Evolutionary conservation across 805 yeast species (phyloP).

Genomic region (Groenewaldozyma salmanticensis): DNA sequence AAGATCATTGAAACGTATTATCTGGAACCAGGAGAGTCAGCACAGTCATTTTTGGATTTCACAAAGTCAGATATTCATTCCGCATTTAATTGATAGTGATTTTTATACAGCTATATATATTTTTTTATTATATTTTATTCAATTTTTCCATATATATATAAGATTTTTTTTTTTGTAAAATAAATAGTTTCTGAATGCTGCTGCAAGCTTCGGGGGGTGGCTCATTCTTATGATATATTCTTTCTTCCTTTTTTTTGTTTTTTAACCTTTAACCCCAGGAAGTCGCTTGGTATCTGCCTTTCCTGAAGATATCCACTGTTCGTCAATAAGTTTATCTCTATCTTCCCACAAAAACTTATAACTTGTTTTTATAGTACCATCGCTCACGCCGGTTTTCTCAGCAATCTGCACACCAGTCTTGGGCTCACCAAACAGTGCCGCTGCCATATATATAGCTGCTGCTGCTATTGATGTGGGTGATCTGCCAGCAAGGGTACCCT

Average conservation of each 20-base stretch:
- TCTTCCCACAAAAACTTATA: conserved; percentile 75
- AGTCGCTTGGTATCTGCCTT: conserved; percentile 44
- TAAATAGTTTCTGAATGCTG: no score
- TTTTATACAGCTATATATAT: neutral
- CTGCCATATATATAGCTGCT: conserved; percentile 90
- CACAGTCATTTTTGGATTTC: conserved; percentile 42
- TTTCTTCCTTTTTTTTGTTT: neutral
- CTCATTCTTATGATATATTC: neutral
- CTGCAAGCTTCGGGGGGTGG: no score
- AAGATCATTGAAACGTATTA: conserved; percentile 48
- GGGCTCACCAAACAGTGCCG: conserved; percentile 73
- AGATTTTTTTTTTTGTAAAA: neutral
- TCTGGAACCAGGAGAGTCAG: conserved; percentile 25
- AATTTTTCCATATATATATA: neutral
- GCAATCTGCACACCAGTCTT: conserved; percentile 73
- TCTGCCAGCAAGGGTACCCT: conserved; percentile 91
- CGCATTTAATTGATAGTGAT: conserved; percentile 31
- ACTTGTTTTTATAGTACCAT: conserved; percentile 91
- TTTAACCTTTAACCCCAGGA: conserved; percentile 22
- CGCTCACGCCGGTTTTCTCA: conserved; percentile 91
- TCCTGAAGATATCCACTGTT: conserved; percentile 63
- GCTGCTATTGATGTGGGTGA: conserved; percentile 98
- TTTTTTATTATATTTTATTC: neutral
- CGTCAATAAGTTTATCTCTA: conserved; percentile 62
- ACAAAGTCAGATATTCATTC: conserved; percentile 47